Evolutionary conservation across 2,329 filamentous ascomycete genomes (phyloP).

Genomic region (Pleoardoris graminearum): DNA sequence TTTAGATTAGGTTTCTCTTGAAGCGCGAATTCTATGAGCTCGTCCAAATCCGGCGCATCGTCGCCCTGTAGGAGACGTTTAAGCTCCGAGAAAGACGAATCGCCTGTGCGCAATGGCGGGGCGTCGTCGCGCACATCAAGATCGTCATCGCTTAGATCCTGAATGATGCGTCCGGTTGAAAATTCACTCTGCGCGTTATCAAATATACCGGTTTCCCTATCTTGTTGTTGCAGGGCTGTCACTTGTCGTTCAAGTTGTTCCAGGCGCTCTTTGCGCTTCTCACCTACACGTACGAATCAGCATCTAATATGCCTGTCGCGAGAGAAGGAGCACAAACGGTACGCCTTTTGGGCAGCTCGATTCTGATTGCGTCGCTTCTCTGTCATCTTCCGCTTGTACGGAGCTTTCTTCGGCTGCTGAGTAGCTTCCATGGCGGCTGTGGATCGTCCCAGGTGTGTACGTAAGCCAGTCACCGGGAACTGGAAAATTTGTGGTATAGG

Average conservation of each 20-base stretch:
- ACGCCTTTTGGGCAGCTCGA: constrained; percentile 15
- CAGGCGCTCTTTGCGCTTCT: constrained; percentile 16
- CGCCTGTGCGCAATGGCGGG: background rate
- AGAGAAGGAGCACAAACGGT: constrained; percentile 11
- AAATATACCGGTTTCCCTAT: background rate
- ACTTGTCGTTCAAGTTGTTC: constrained; percentile 10
- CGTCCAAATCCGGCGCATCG: constrained; percentile 5
- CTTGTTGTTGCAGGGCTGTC: background rate
- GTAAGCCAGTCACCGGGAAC: constrained; percentile 3
- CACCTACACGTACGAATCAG: constrained; percentile 7
- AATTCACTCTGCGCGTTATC: background rate
- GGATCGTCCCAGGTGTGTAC: background rate
- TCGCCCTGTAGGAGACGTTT: constrained; percentile 4
- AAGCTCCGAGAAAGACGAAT: constrained; percentile 3
- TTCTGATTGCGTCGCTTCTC: constrained; percentile 19
- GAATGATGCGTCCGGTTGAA: background rate
- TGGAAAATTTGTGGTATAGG: background rate
- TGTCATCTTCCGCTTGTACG: constrained; percentile 19
- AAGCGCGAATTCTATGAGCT: constrained; percentile 9
- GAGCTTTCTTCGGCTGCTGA: constrained; percentile 4
- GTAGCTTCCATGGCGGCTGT: constrained; percentile 5
- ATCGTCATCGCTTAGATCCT: background rate
- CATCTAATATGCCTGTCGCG: background rate
- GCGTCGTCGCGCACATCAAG: background rate
- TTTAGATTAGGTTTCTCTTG: constrained; percentile 8